A percentile compares a stretch with the other conserved stretches of the same genome.
phyloP scores from a whole-genome alignment of 169 alveolate species.

The Plasmodium knowlesi region DNA sequence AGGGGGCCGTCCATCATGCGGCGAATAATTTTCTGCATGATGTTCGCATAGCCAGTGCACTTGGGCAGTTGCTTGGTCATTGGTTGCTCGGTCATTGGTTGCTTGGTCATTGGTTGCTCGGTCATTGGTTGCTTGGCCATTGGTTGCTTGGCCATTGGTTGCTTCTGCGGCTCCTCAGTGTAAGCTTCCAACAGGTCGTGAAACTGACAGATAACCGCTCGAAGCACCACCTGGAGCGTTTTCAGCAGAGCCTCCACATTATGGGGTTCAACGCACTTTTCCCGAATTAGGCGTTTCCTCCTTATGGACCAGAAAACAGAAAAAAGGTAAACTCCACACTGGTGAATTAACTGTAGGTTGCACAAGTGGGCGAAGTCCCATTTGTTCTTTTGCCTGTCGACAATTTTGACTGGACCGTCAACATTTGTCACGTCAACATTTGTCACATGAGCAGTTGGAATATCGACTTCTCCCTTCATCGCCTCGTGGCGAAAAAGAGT shows the following conservation, averaged over 20 bases:
- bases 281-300: slow-evolving; percentile 10
- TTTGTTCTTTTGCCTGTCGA: not conserved
- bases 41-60: not conserved
- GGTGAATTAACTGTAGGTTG: slow-evolving; percentile 28
- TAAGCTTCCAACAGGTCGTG: not conserved
- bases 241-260: not conserved
- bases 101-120: too few relatives aligned
- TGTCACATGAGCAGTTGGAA: too few relatives aligned
- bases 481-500: not conserved
- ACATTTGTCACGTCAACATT: not conserved
- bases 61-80: not conserved
- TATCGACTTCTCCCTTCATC: not conserved
- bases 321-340: slow-evolving; percentile 33
- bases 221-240: not conserved
- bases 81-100: too few relatives aligned
- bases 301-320: slow-evolving; percentile 11
- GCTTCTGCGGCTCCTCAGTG: not conserved
- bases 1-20: slow-evolving; percentile 22
- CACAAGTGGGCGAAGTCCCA: slow-evolving; percentile 13
- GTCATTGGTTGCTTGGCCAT: too few relatives aligned
- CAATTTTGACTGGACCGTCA: not conserved
- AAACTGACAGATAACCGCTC: not conserved
- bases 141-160: too few relatives aligned
- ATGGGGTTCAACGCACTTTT: not conserved
- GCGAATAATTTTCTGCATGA: slow-evolving; percentile 8